A percentile compares a stretch with the other conserved stretches of the same genome.
Conservation (phyloP, 1,139 yeast species). For the Kodamaea plutei region DNA sequence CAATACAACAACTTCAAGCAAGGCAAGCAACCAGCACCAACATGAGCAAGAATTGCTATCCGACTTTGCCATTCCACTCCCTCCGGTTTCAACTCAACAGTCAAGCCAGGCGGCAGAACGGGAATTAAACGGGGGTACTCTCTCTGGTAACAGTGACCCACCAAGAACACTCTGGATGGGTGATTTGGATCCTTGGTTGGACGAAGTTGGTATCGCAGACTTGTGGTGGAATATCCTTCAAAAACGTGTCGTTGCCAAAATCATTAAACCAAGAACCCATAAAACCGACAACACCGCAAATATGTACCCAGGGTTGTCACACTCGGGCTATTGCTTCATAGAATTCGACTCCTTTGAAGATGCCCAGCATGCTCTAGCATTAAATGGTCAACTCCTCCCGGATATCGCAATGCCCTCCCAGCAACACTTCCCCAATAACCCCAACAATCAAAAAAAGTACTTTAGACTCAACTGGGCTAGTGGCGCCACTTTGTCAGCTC, state of each 20-base stretch:
- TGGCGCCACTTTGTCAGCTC: slow-evolving; percentile 56
- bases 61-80: slow-evolving; percentile 39
- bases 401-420: slow-evolving; percentile 49
- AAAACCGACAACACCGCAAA: slow-evolving; percentile 18
- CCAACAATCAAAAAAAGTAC: slow-evolving; percentile 53
- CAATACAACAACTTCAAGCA: no score
- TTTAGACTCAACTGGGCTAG: slow-evolving; percentile 75
- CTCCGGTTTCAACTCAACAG: slow-evolving; percentile 40
- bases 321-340: slow-evolving; percentile 72
- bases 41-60: slow-evolving; percentile 44
- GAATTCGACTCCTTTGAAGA: slow-evolving; percentile 61
- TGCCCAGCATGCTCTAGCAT: slow-evolving; percentile 60
- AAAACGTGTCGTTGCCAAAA: slow-evolving; percentile 44
- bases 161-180: slow-evolving; percentile 77
- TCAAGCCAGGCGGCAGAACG: slow-evolving; percentile 23
- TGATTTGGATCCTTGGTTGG: slow-evolving; percentile 71
- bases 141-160: slow-evolving; percentile 16
- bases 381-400: slow-evolving; percentile 65
- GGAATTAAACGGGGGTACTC: slow-evolving; percentile 7
- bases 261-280: slow-evolving; percentile 46
- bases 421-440: slow-evolving; percentile 38
- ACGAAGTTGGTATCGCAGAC: slow-evolving; percentile 53
- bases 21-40: slow-evolving; percentile 43
- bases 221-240: slow-evolving; percentile 54
- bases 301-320: slow-evolving; percentile 33